Percentiles rank a stretch among this genome's conserved stretches.
Evolutionary conservation across 192 early-diverging fungal genomes (phyloP).

Genomic region (Backusella morwellensis): DNA sequence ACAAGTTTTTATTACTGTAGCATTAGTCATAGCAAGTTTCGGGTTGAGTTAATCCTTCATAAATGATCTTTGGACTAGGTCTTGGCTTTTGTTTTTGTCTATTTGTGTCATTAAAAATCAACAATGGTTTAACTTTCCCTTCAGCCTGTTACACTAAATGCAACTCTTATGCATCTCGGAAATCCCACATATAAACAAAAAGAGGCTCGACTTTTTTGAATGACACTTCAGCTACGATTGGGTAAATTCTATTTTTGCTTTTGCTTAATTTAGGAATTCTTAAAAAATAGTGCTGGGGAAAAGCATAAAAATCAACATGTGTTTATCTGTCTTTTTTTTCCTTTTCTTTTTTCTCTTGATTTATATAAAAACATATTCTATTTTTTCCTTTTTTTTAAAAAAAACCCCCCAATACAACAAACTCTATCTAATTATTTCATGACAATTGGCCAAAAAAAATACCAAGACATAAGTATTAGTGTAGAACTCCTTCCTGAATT

Average conservation of each 20-base stretch:
- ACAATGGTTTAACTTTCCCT: background rate
- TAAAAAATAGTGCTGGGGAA: constrained; percentile 1
- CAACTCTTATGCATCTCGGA: background rate
- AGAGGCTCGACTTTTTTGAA: background rate
- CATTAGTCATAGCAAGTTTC: background rate
- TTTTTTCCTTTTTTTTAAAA: background rate
- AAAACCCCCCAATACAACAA: background rate
- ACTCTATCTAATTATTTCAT: constrained; percentile 7
- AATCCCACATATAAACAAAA: background rate
- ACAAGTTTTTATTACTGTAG: background rate
- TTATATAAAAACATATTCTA: background rate
- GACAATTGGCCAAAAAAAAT: constrained; percentile 8
- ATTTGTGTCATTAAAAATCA: constrained; percentile 8
- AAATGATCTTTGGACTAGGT: background rate
- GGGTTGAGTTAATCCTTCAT: background rate
- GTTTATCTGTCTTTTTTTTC: background rate
- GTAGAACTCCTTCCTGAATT: constrained; percentile 20
- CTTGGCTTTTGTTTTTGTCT: background rate
- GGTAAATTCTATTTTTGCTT: background rate
- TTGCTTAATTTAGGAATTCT: background rate
- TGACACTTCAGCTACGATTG: background rate
- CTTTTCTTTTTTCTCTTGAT: background rate
- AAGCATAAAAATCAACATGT: background rate
- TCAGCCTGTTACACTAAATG: background rate
- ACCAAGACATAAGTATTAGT: background rate